Evolutionary conservation across 2,329 filamentous ascomycete species (phyloP), one percentile per base, ranked within the genome.

Genomic region (Xylaria hypoxylon): DNA sequence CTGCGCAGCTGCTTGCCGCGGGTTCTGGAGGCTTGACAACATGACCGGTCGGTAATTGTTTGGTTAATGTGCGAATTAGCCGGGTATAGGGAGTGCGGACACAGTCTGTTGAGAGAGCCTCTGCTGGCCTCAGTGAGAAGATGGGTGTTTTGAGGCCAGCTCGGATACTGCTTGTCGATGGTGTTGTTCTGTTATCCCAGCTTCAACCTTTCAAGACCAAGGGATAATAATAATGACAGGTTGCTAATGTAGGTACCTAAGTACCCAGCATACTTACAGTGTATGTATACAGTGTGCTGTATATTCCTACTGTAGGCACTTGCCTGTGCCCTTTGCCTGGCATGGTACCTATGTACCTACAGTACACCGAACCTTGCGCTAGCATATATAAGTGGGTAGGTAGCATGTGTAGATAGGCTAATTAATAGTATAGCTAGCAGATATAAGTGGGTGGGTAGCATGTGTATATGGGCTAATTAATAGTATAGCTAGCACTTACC

Each of bases 1-100:
- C 84, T 97, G 93, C 55, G 89, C 86, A 74, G 93, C 89, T 61
- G 92, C 86, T 79, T 96, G 93, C 79, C 94, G 91, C 71, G 92
- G 91, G 79, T 93, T 94, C 66, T 84, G 82, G 70, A 96, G 84
- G 70, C 85, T 81, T 50, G 89, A 88, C 70, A 95, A 76, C 92
- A 94, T 94, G 65, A 59, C 82, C 75, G 52, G 61, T 81, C 75
- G 48, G 17, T 52, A 38, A 31, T 5, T 17, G 24, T 51, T 67
- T 45, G 31, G 15, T 44, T 26, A 19, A 26, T 35, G 44, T 26
- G 42, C 31, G n/a, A 28, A 22, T 40, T 51, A 8, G 19, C 22
- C 35, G 24, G 22, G 26, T 42, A 13, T 47, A 17, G 24, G 5
- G 31, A 44, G 22, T 52, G 38, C 56, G 47, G 33, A 28, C 19